These are phyloP conservation scores for Aureobasidium lini DNA, from an alignment of 2,329 filamentous ascomycete genomes.

Conservation along the genomic window DNA sequence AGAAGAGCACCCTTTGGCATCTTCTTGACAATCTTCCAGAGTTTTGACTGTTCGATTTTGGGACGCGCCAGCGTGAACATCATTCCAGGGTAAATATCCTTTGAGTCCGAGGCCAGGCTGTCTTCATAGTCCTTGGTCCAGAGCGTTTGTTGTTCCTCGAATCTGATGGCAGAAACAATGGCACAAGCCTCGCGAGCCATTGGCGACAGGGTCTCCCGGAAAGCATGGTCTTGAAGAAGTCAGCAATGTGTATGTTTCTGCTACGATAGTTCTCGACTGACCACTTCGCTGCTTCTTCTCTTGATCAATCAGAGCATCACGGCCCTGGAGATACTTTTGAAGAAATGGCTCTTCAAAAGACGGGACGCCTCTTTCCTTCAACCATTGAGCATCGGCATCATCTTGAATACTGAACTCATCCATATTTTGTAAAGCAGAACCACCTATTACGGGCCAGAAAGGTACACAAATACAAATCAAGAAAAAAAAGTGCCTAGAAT, in stretches of 20 bases:
- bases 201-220: constrained; percentile 68
- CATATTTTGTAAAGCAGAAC: neutral
- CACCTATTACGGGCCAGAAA: too few relatives aligned
- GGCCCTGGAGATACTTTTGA: constrained; percentile 69
- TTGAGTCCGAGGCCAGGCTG: constrained; percentile 51
- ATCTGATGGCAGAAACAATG: constrained; percentile 73
- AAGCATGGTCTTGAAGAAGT: constrained; percentile 52
- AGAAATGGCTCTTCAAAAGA: constrained; percentile 64
- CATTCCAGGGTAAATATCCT: constrained; percentile 74
- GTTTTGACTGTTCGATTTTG: constrained; percentile 74
- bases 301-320: constrained; percentile 66
- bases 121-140: constrained; percentile 73
- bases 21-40: constrained; percentile 75
- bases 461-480: neutral
- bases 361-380: constrained; percentile 34
- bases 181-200: constrained; percentile 68
- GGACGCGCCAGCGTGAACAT: constrained; percentile 84
- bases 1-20: constrained; percentile 87
- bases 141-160: constrained; percentile 64
- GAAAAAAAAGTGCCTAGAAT: too few relatives aligned
- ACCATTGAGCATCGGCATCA: constrained; percentile 34
- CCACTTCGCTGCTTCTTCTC: constrained; percentile 79
- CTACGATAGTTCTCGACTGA: constrained; percentile 34
- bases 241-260: neutral
- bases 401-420: constrained; percentile 16